Evolutionary conservation across 1,139 yeast genomes (phyloP).

Genomic region (Protomyces inouyei): DNA sequence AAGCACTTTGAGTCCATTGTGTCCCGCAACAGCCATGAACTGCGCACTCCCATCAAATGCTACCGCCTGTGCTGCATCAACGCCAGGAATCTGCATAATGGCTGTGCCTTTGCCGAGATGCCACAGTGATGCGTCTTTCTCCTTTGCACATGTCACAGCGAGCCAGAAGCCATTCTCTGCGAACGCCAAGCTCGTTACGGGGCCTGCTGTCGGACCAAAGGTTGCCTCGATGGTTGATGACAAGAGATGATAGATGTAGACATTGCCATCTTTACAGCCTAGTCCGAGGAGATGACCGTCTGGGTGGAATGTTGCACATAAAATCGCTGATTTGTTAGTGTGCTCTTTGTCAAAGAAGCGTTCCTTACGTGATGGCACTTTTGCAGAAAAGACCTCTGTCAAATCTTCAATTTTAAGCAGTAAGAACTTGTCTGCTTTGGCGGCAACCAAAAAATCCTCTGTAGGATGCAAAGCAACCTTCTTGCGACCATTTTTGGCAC

Average conservation of each 20-base stretch:
- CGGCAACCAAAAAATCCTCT: constrained; percentile 19
- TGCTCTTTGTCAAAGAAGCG: background rate
- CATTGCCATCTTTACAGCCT: constrained; percentile 44
- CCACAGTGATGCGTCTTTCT: constrained; percentile 32
- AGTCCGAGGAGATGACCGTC: constrained; percentile 61
- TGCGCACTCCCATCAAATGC: constrained; percentile 47
- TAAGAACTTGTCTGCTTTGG: background rate
- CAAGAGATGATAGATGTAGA: constrained; percentile 47
- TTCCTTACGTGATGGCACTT: background rate
- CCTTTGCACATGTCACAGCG: constrained; percentile 37
- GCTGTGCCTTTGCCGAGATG: constrained; percentile 35
- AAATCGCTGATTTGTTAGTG: constrained; percentile 35
- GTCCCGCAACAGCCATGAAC: constrained; percentile 37
- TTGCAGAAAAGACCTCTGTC: background rate
- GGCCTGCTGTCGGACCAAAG: constrained; percentile 37
- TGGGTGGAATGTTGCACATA: constrained; percentile 48
- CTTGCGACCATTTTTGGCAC: background rate
- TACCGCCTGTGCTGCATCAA: constrained; percentile 34
- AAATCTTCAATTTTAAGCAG: background rate
- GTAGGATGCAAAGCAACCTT: constrained; percentile 28
- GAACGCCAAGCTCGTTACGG: constrained; percentile 47
- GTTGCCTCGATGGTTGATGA: constrained; percentile 45
- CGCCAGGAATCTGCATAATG: constrained; percentile 34
- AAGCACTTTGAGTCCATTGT: constrained; percentile 13
- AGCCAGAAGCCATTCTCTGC: constrained; percentile 72